phyloP scores from a whole-genome alignment of 2,329 filamentous ascomycete species.

The Grosmannia huntii region DNA sequence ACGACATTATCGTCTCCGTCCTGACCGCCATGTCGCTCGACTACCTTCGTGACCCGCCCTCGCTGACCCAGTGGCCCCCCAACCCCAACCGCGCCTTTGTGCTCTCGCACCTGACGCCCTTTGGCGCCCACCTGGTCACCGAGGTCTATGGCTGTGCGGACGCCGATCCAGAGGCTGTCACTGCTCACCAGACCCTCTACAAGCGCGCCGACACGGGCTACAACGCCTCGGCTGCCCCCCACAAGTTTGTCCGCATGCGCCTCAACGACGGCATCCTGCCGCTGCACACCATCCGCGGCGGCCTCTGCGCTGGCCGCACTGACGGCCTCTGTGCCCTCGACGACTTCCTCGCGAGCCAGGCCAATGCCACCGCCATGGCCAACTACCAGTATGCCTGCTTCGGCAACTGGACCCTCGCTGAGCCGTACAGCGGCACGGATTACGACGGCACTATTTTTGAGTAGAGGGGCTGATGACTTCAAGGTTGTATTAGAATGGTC shows the following conservation, averaged over 20 bases:
- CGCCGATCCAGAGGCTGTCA: conserved; percentile 24
- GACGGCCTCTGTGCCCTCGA: conserved; percentile 32
- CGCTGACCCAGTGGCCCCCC: conserved; percentile 26
- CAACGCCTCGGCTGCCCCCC: conserved; percentile 22
- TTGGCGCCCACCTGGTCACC: conserved; percentile 39
- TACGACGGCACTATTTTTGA: conserved; percentile 27
- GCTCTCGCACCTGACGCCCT: conserved; percentile 38
- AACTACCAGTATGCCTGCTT: conserved; percentile 36
- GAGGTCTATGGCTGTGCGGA: conserved; percentile 39
- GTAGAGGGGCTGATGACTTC: neutral
- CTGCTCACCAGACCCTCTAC: conserved; percentile 26
- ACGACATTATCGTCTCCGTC: conserved; percentile 36
- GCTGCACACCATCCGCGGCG: conserved; percentile 32
- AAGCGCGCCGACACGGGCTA: conserved; percentile 31
- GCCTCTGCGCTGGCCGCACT: conserved; percentile 25
- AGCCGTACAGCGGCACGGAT: conserved; percentile 24
- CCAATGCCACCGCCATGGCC: conserved; percentile 22
- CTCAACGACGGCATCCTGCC: conserved; percentile 36
- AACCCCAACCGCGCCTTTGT: conserved; percentile 32
- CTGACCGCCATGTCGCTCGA: conserved; percentile 40
- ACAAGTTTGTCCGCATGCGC: conserved; percentile 37
- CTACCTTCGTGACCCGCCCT: conserved; percentile 36
- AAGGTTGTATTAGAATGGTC: too few species aligned
- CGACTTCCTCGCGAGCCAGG: conserved; percentile 28
- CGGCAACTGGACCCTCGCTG: conserved; percentile 29